phyloP scores from a whole-genome alignment of 805 yeast species.

The Metschnikowia bowlesiae region DNA sequence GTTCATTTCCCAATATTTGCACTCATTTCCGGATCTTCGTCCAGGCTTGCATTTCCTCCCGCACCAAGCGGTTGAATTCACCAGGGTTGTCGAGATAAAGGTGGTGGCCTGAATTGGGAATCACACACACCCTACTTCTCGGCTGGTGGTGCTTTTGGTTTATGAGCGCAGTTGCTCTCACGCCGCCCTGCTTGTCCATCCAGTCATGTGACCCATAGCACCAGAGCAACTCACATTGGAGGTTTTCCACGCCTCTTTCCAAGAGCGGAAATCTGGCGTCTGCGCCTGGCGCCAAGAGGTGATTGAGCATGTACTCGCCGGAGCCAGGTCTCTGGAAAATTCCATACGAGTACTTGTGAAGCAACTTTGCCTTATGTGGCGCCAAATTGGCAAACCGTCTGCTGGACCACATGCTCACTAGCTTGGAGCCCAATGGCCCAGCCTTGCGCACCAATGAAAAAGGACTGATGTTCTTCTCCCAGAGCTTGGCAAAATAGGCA shows the following conservation, averaged over 20 bases:
- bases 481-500: constrained; percentile 68
- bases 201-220: constrained; percentile 75
- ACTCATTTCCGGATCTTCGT: too few species aligned
- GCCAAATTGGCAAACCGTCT: constrained; percentile 67
- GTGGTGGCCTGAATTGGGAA: constrained; percentile 70
- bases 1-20: too few species aligned
- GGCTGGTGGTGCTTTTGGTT: constrained; percentile 15
- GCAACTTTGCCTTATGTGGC: constrained; percentile 40
- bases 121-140: constrained; percentile 30
- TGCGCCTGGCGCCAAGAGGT: constrained; percentile 86
- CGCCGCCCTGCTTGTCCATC: constrained; percentile 55
- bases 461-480: constrained; percentile 88
- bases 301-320: constrained; percentile 88
- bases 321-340: constrained; percentile 86
- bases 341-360: constrained; percentile 78
- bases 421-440: constrained; percentile 77
- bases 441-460: constrained; percentile 72
- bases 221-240: constrained; percentile 70
- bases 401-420: constrained; percentile 86
- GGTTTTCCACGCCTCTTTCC: constrained; percentile 44
- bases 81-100: constrained; percentile 64
- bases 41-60: constrained; percentile 44
- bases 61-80: constrained; percentile 49
- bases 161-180: constrained; percentile 33
- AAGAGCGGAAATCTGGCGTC: constrained; percentile 72